These are phyloP conservation scores for Penicillium sp. DNA, from an alignment of 2,329 filamentous ascomycete species.

Conservation along the genomic window DNA sequence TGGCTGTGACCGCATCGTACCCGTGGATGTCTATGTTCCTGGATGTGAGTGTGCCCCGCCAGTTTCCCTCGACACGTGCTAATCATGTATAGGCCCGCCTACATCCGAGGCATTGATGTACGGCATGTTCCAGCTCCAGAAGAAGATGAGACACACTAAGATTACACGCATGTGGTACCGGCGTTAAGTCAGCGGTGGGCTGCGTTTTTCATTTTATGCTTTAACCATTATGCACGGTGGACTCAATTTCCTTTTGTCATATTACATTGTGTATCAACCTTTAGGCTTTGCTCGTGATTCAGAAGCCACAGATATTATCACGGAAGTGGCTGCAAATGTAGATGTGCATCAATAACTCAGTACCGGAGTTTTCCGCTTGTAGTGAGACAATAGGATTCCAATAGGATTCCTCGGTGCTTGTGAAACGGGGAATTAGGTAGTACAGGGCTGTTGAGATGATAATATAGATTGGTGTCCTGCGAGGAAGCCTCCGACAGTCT, in stretches of 20 bases:
- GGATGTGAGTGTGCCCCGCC: conserved; percentile 58
- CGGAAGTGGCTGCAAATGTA: not conserved
- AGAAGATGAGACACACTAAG: conserved; percentile 63
- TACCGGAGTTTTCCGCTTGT: not conserved
- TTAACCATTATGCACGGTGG: conserved; percentile 13
- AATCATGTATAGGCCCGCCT: conserved; percentile 41
- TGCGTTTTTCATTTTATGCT: conserved; percentile 10
- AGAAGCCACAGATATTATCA: not conserved
- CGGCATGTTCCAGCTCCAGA: conserved; percentile 72
- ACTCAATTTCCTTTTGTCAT: conserved; percentile 19
- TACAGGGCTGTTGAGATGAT: not conserved
- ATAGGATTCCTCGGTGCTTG: not conserved
- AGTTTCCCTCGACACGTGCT: conserved; percentile 1
- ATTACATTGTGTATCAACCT: conserved; percentile 22
- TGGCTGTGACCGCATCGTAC: conserved; percentile 72
- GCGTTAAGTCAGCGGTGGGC: conserved; percentile 32
- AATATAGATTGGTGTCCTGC: not conserved
- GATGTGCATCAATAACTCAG: no score
- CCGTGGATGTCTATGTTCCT: conserved; percentile 81
- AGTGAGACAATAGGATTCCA: no score
- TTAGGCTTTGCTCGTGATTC: conserved; percentile 3
- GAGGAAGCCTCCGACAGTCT: not conserved
- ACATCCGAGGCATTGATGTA: conserved; percentile 55
- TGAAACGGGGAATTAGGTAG: not conserved
- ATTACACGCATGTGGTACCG: conserved; percentile 57